Percentiles rank a stretch among this genome's conserved stretches.
phyloP scores from a whole-genome alignment of 768 basidiomycete genomes.

The Wakefieldia striispora region DNA sequence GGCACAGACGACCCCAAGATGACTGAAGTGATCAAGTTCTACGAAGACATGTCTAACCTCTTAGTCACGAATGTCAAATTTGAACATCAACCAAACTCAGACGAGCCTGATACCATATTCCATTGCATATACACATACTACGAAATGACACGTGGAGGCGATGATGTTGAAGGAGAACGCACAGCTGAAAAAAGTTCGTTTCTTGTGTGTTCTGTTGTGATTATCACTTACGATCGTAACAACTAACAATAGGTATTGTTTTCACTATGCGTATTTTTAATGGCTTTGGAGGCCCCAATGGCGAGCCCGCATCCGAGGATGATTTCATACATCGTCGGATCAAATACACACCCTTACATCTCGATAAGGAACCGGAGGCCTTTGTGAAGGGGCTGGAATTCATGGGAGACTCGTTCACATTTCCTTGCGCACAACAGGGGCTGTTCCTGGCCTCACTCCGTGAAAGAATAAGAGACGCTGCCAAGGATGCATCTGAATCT shows the following conservation, averaged over 20 bases:
- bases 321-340: slow-evolving; percentile 32
- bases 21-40: slow-evolving; percentile 62
- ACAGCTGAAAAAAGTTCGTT: slow-evolving; percentile 32
- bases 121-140: slow-evolving; percentile 68
- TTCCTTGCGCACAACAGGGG: slow-evolving; percentile 61
- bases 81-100: slow-evolving; percentile 27
- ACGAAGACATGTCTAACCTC: slow-evolving; percentile 85
- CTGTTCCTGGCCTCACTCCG: slow-evolving; percentile 65
- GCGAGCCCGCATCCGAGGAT: slow-evolving; percentile 33
- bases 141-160: slow-evolving; percentile 30
- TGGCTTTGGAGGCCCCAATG: slow-evolving; percentile 31
- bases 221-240: slow-evolving; percentile 4
- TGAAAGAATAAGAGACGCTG: slow-evolving; percentile 44
- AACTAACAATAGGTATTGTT: slow-evolving; percentile 45
- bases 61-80: slow-evolving; percentile 62
- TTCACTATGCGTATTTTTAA: slow-evolving; percentile 56
- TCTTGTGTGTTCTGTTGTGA: neutral
- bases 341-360: slow-evolving; percentile 60
- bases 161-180: slow-evolving; percentile 33
- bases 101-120: slow-evolving; percentile 51
- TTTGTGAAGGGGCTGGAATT: slow-evolving; percentile 62
- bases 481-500: slow-evolving; percentile 21
- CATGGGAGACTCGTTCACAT: slow-evolving; percentile 63
- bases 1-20: slow-evolving; percentile 56
- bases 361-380: slow-evolving; percentile 58